Evolutionary conservation across 179 eudicot species (phyloP), one percentile per base, ranked within the genome.

Genomic region (Actinidia polygama): DNA sequence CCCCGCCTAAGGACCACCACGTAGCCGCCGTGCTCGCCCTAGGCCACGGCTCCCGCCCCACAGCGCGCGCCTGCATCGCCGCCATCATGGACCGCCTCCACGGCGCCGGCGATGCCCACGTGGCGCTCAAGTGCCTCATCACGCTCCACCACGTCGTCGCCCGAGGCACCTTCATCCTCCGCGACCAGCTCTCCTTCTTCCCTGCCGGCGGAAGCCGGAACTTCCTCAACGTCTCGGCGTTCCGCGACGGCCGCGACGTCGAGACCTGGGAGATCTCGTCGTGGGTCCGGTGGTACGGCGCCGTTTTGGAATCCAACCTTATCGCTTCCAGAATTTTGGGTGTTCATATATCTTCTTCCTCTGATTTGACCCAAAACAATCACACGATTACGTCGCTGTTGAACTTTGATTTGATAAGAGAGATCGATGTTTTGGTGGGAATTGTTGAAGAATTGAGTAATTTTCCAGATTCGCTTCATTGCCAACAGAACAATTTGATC

Each of bases 261-360:
- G 91, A 88, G 74, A 83, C 90, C 23, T 81, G 87, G 84, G 89
- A 89, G 75, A 63, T 93, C 15, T 89, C 94, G 0, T 44, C 78
- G 6, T 94, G 96, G 95, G 90, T 87, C 4, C 81, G 94, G 46
- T 94, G 96, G 96, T 94, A 89, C 82, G 94, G 91, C n/a, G 77
- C 81, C 8, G 84, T 89, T 18, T 75, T 93, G 78, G 92, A 91
- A 57, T 80, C 62, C 5, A 83, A 64, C 44, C 23, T 92, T 40
- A 78, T 75, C 4, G 74, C 83, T 5, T 84, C 90, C 0, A 75
- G 87, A 49, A 67, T 68, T 19, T 24, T 89, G 77, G 88, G 89
- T 7, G 79, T 36, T 18, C 63, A 24, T 53, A 16, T 79, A 23
- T 86, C 82, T 11, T 40, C 77, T n/a, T 14, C 84, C 19, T 23